Conservation (phyloP, 2,329 filamentous ascomycete genomes). For the Pleomassaria siparia region DNA sequence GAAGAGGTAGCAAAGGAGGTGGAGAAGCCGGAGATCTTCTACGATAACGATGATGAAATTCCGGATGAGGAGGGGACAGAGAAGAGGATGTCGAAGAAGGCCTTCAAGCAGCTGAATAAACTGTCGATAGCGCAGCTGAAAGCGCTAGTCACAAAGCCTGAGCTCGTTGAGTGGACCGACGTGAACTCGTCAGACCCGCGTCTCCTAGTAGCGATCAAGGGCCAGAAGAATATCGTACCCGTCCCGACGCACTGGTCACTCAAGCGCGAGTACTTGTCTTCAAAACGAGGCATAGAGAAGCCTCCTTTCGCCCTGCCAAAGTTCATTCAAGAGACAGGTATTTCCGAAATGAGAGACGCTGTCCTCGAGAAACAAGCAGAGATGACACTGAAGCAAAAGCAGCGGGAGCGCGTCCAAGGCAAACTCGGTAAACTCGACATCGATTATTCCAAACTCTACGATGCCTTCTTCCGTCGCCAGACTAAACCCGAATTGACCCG, state of each 20-base stretch:
- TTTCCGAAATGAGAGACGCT: constrained; percentile 96
- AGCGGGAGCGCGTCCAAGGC: constrained; percentile 87
- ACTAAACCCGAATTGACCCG: constrained; percentile 92
- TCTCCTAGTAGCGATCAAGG: constrained; percentile 90
- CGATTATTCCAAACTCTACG: constrained; percentile 97
- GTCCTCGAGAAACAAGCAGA: constrained; percentile 94
- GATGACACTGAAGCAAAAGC: constrained; percentile 89
- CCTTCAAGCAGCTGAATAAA: constrained; percentile 87
- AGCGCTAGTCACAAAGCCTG: constrained; percentile 83
- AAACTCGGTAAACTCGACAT: constrained; percentile 98
- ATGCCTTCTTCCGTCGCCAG: constrained; percentile 97
- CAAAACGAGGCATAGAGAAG: constrained; percentile 96
- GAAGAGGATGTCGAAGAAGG: constrained; percentile 87
- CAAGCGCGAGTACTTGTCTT: constrained; percentile 95
- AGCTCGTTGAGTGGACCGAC: constrained; percentile 97
- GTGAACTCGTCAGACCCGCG: constrained; percentile 86
- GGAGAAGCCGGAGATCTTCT: constrained; percentile 84
- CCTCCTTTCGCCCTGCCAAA: constrained; percentile 88
- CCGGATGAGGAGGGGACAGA: constrained; percentile 75
- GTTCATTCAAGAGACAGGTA: constrained; percentile 97
- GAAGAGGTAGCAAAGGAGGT: constrained; percentile 58
- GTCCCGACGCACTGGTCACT: constrained; percentile 93
- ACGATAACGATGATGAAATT: constrained; percentile 80
- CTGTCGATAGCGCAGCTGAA: constrained; percentile 95
- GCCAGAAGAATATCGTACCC: constrained; percentile 90